These are phyloP conservation scores for Anisodus acutangulus DNA, from an alignment of 257 asterid species.

Conservation along the genomic window DNA sequence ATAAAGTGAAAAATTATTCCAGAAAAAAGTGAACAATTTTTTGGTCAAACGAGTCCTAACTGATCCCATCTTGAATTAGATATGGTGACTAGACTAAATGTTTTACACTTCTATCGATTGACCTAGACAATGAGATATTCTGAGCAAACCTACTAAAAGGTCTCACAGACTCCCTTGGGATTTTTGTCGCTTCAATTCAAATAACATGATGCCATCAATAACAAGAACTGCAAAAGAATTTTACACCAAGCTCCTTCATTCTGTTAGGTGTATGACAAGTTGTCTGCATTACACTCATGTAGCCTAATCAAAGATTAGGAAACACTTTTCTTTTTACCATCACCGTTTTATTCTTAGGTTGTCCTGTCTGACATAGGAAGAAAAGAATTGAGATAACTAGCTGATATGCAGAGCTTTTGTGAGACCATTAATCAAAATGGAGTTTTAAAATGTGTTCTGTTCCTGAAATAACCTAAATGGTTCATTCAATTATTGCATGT, in stretches of 20 bases:
- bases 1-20: too few species aligned
- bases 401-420: background rate
- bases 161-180: background rate
- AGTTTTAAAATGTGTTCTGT: background rate
- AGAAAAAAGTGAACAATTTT: too few species aligned
- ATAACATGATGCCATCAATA: background rate
- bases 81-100: background rate
- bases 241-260: background rate
- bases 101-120: background rate
- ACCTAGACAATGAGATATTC: background rate
- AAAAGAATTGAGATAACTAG: constrained; percentile 6
- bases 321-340: background rate
- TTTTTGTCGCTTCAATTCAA: background rate
- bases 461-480: background rate
- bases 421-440: background rate
- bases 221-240: background rate
- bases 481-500: background rate
- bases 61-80: background rate
- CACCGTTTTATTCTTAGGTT: background rate
- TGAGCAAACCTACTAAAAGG: background rate
- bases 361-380: background rate
- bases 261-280: background rate
- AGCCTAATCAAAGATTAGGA: constrained; percentile 7
- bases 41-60: too few species aligned
- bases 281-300: background rate